A percentile compares a stretch with the other conserved stretches of the same genome.
Evolutionary conservation across 1,284 basidiomycete species (phyloP).

Genomic region (Fomitopsis pinicola): DNA sequence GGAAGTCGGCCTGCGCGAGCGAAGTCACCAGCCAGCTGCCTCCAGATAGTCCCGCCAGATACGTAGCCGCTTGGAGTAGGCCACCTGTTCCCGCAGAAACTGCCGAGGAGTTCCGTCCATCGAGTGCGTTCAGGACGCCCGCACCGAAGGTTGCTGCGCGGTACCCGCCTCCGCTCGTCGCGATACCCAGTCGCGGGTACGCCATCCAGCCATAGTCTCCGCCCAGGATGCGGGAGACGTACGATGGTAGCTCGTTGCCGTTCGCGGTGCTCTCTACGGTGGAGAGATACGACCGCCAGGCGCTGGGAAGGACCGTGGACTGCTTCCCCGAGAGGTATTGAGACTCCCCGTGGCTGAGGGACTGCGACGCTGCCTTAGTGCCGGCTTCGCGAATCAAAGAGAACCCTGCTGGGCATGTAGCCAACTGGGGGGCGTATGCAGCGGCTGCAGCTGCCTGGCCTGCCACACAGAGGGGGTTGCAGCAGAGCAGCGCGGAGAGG

Average conservation of each 20-base stretch:
- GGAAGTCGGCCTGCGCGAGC: slow-evolving; percentile 25
- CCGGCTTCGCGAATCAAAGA: slow-evolving; percentile 18
- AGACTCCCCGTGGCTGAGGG: slow-evolving; percentile 20
- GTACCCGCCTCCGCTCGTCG: slow-evolving; percentile 43
- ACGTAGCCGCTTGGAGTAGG: slow-evolving; percentile 43
- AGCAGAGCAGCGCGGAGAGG: neutral
- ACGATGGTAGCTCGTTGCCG: slow-evolving; percentile 23
- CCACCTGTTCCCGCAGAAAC: slow-evolving; percentile 41
- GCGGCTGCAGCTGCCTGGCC: slow-evolving; percentile 16
- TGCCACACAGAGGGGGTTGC: neutral
- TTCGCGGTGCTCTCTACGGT: slow-evolving; percentile 27
- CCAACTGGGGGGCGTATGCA: slow-evolving; percentile 18
- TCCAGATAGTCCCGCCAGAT: slow-evolving; percentile 42
- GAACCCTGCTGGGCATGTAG: slow-evolving; percentile 17
- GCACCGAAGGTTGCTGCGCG: slow-evolving; percentile 48
- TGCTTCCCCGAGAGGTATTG: slow-evolving; percentile 21
- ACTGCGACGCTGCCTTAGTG: slow-evolving; percentile 10
- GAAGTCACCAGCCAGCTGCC: slow-evolving; percentile 26
- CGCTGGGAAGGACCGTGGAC: slow-evolving; percentile 19
- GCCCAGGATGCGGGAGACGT: slow-evolving; percentile 32
- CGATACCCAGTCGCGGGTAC: slow-evolving; percentile 37
- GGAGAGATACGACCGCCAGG: slow-evolving; percentile 25
- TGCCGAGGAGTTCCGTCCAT: slow-evolving; percentile 42
- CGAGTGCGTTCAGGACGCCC: slow-evolving; percentile 44
- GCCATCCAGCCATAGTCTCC: slow-evolving; percentile 13